Conservation (phyloP, 2,329 filamentous ascomycete species). For the Calonectria leucothoes region DNA sequence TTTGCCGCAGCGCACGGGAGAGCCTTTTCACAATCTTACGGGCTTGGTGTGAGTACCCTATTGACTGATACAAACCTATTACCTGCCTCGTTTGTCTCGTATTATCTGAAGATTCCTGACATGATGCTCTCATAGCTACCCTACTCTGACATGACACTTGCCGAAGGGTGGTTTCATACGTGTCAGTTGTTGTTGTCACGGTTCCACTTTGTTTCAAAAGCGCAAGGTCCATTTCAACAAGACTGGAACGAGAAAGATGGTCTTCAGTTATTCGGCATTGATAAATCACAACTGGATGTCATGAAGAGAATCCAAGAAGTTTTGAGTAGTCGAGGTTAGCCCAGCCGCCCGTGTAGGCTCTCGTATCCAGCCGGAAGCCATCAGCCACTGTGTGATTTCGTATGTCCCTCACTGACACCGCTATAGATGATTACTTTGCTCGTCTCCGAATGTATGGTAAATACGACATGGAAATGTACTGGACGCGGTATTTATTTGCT, state of each 20-base stretch:
- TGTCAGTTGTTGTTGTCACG: background rate
- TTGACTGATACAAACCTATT: background rate
- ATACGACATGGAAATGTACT: background rate
- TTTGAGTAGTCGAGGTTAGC: too few relatives aligned
- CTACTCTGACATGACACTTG: background rate
- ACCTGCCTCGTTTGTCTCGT: background rate
- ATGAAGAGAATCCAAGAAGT: too few relatives aligned
- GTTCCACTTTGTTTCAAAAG: background rate
- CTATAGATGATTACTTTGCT: background rate
- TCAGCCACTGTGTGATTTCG: too few relatives aligned
- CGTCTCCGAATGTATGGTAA: too few relatives aligned
- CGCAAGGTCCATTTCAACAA: background rate
- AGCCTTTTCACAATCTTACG: background rate
- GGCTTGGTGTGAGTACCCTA: background rate
- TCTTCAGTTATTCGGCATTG: too few relatives aligned
- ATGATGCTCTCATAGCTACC: background rate
- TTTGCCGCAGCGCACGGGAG: background rate
- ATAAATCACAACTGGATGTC: too few relatives aligned
- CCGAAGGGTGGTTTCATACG: background rate
- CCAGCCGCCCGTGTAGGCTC: too few relatives aligned
- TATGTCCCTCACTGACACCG: background rate
- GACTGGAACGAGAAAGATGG: background rate
- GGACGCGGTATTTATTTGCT: background rate
- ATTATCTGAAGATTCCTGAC: background rate
- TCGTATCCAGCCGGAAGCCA: too few relatives aligned